A percentile compares a stretch with the other conserved stretches of the same genome.
phyloP scores from a whole-genome alignment of 345 rosid species.

The Citrus australasica region DNA sequence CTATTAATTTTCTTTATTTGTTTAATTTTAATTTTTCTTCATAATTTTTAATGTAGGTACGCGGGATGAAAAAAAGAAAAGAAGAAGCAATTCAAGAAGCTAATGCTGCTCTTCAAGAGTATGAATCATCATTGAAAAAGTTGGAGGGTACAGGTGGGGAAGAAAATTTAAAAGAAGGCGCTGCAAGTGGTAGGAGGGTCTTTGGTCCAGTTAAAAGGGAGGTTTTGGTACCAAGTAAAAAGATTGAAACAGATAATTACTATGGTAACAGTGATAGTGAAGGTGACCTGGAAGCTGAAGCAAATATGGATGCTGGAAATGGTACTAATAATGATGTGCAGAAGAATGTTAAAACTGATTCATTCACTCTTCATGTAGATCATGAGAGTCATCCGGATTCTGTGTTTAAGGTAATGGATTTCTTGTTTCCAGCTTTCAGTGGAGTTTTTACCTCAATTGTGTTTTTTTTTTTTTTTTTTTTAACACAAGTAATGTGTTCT shows the following conservation, averaged over 20 bases:
- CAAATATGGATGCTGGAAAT: conserved; percentile 26
- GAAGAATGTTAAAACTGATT: conserved; percentile 24
- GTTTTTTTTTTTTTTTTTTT: background rate
- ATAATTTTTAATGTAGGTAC: conserved; percentile 40
- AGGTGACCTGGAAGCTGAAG: conserved; percentile 44
- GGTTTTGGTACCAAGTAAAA: conserved; percentile 28
- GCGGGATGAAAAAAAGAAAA: conserved; percentile 67
- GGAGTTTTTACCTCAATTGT: conserved; percentile 2
- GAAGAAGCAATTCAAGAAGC: conserved; percentile 79
- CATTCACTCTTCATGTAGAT: conserved; percentile 35
- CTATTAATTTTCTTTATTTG: background rate
- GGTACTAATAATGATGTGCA: conserved; percentile 27
- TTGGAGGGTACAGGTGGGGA: conserved; percentile 42
- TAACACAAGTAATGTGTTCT: conserved; percentile 9
- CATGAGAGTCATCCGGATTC: conserved; percentile 33
- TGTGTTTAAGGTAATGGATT: conserved; percentile 39
- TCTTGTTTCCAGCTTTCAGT: background rate
- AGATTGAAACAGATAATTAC: conserved; percentile 37
- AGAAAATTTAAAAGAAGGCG: conserved; percentile 31
- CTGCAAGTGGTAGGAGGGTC: conserved; percentile 68
- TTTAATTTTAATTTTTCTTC: conserved; percentile 4
- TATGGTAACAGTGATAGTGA: conserved; percentile 65
- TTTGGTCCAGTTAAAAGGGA: conserved; percentile 62
- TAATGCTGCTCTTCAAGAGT: conserved; percentile 72
- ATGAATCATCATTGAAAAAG: conserved; percentile 45